These are phyloP conservation scores for Orbilia javanica DNA, from an alignment of 2,329 filamentous ascomycete genomes.

Conservation along the genomic window DNA sequence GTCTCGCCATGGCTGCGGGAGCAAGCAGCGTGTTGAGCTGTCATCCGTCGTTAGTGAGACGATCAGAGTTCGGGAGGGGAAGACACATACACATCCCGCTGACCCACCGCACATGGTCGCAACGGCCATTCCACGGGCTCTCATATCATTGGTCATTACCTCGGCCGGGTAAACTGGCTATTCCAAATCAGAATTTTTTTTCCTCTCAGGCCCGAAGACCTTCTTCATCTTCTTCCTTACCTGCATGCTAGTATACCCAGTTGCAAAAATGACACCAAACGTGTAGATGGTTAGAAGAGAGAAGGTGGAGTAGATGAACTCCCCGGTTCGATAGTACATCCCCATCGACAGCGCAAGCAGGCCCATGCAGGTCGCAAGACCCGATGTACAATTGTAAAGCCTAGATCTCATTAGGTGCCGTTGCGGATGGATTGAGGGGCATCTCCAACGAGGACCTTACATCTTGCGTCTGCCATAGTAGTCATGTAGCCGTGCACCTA, in stretches of 20 bases:
- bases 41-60: constrained; percentile 28
- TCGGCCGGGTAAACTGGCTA: constrained; percentile 64
- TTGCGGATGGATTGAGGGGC: not conserved
- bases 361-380: constrained; percentile 65
- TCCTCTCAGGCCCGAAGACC: not conserved
- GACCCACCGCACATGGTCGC: constrained; percentile 65
- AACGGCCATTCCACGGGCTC: constrained; percentile 65
- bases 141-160: constrained; percentile 65
- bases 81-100: constrained; percentile 64
- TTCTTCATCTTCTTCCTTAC: constrained; percentile 8
- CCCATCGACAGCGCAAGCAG: constrained; percentile 65
- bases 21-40: constrained; percentile 62
- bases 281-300: constrained; percentile 66
- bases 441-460: constrained; percentile 39
- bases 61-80: not conserved
- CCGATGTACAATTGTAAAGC: constrained; percentile 64
- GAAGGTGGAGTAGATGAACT: constrained; percentile 64
- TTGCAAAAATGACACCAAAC: constrained; percentile 64
- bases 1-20: constrained; percentile 62
- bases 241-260: constrained; percentile 65
- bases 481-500: constrained; percentile 66
- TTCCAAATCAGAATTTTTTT: constrained; percentile 1
- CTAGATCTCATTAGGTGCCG: constrained; percentile 6
- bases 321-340: constrained; percentile 60
- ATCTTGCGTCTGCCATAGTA: constrained; percentile 66